Evolutionary conservation across 768 basidiomycete species (phyloP), one percentile per base, ranked within the genome.

Genomic region (Podaxis sp.): DNA sequence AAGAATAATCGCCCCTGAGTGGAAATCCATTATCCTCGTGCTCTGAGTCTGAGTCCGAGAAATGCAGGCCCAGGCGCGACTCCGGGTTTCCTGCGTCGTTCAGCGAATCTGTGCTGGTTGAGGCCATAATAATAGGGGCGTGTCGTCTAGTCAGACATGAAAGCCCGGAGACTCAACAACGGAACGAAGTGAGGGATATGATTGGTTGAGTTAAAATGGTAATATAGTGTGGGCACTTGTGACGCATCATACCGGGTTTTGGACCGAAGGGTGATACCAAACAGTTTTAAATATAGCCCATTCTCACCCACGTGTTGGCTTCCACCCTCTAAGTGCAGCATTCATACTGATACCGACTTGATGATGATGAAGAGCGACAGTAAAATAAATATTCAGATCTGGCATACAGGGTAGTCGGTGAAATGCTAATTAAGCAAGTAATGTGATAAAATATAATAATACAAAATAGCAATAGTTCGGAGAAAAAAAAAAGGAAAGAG

Each of bases 1-100:
- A 76, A 3, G 88, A 83, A 70, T 91, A 91, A 72, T 88, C 84
- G 3, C 84, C 84, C 26, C 67, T 66, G 64, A 78, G 75, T 44
- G 73, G 75, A 60, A 75, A 76, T 11, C 77, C 78, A 20, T 70
- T 66, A 26, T 73, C 72, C 36, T 67, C 77, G 5, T 80, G 78
- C 28, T 78, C 80, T 53, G 79, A 80, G 52, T 76, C 81, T 62
- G 73, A 78, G 56, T 81, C 82, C 36, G 76, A 78, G 62, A 79
- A 76, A 38, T 72, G 68, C 28, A 64, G 67, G 56, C 40, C 67
- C 20, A 49, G 46, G 26, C 38, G 30, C 24, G 54, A 12, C 30
- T 59, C 55, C 55, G 41, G 40, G 30, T 59, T 37, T 12, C 52
- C 38, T 12, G n/a, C 22, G 40, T 15, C 10, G 22, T 33, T 20